Percentiles rank a stretch among this genome's conserved stretches.
These are phyloP conservation scores for Xerocomus minutiporus DNA, from an alignment of 1,284 basidiomycete genomes.

Conservation along the genomic window DNA sequence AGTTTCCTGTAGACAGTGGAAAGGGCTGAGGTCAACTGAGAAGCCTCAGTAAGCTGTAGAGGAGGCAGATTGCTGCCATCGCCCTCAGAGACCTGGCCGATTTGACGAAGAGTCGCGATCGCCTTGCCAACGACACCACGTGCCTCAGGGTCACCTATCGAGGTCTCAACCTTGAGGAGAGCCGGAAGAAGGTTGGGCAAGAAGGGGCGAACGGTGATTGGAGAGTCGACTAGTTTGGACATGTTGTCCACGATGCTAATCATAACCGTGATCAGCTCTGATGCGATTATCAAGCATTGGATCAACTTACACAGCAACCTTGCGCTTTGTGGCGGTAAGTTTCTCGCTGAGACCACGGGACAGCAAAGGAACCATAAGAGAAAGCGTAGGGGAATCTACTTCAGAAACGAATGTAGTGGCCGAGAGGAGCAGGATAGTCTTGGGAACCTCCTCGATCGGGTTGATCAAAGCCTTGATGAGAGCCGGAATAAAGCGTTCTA, in stretches of 20 bases:
- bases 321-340: constrained; percentile 92
- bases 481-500: constrained; percentile 96
- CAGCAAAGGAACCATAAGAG: constrained; percentile 97
- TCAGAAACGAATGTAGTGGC: constrained; percentile 99
- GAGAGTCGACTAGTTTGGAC: constrained; percentile 96
- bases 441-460: constrained; percentile 98
- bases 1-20: constrained; percentile 81
- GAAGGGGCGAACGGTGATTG: constrained; percentile 94
- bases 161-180: constrained; percentile 88
- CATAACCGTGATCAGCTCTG: constrained; percentile 16
- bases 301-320: constrained; percentile 81
- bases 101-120: constrained; percentile 89
- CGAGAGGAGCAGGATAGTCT: constrained; percentile 93
- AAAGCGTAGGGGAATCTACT: constrained; percentile 98
- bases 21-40: constrained; percentile 63
- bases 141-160: constrained; percentile 94
- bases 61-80: constrained; percentile 90
- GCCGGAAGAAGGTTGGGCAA: constrained; percentile 92
- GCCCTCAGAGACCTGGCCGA: constrained; percentile 78
- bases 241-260: constrained; percentile 93
- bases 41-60: constrained; percentile 69
- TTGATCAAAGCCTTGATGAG: constrained; percentile 97
- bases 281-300: constrained; percentile 15
- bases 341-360: constrained; percentile 95
- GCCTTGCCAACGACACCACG: constrained; percentile 85